Conservation (phyloP, 768 basidiomycete species). For the Suillus spraguei region DNA sequence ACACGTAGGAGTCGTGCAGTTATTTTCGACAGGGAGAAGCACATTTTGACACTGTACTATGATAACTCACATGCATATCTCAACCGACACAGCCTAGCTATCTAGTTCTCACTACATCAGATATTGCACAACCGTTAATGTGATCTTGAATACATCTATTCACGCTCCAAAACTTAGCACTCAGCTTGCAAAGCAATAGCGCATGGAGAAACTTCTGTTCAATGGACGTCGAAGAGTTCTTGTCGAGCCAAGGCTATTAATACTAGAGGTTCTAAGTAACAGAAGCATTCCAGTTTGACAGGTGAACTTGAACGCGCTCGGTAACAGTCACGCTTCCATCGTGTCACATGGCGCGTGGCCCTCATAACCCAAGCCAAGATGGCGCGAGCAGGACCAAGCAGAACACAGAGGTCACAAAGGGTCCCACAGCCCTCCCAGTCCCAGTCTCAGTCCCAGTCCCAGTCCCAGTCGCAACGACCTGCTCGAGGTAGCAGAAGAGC, state of each 20-base stretch:
- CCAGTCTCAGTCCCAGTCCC: conserved; percentile 44
- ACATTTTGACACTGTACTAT: too few relatives aligned
- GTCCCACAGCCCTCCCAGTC: conserved; percentile 40
- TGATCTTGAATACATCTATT: too few relatives aligned
- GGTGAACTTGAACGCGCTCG: conserved; percentile 19
- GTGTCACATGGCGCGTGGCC: not conserved
- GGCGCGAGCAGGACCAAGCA: conserved; percentile 36
- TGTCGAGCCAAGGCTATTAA: not conserved
- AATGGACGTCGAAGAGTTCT: not conserved
- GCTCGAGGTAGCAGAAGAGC: conserved; percentile 26
- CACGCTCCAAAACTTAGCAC: too few relatives aligned
- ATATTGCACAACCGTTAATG: too few relatives aligned
- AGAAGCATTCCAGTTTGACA: not conserved
- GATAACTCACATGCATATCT: too few relatives aligned
- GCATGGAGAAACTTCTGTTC: not conserved
- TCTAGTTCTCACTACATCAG: too few relatives aligned
- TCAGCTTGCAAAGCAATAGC: too few relatives aligned
- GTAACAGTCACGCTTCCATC: conserved; percentile 16
- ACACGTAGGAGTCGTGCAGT: too few relatives aligned
- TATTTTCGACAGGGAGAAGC: too few relatives aligned
- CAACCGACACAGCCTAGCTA: too few relatives aligned
- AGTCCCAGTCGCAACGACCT: conserved; percentile 41
- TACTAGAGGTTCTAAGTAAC: not conserved
- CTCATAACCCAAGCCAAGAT: conserved; percentile 19
- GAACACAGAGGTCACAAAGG: conserved; percentile 40